These are phyloP conservation scores for Evernia prunastri DNA, from an alignment of 495 filamentous ascomycete species.

Conservation along the genomic window DNA sequence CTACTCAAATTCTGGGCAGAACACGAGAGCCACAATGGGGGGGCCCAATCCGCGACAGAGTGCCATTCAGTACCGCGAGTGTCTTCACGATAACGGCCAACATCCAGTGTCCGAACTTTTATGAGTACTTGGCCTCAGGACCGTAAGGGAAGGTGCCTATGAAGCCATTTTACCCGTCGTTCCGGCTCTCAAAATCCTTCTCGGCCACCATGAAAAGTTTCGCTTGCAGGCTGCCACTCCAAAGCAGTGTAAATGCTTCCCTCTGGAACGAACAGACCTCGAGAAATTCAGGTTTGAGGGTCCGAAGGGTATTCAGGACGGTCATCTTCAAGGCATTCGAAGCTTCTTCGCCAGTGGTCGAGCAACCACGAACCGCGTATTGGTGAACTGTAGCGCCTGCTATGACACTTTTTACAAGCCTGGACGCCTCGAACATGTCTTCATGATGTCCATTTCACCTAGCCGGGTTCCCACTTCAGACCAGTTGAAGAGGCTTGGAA, in stretches of 20 bases:
- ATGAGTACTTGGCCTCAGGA: not conserved
- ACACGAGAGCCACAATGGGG: not conserved
- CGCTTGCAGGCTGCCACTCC: not conserved
- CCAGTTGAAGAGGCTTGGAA: not conserved
- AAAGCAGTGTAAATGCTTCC: not conserved
- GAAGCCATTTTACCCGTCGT: not conserved
- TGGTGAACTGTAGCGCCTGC: not conserved
- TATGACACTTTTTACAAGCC: not conserved
- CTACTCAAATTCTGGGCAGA: not conserved
- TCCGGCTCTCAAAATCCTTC: not conserved
- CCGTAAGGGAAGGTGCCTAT: not conserved
- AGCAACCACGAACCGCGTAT: not conserved
- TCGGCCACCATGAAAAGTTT: not conserved
- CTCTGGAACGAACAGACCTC: not conserved
- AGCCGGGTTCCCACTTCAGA: not conserved
- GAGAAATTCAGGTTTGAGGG: not conserved
- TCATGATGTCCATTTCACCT: not conserved
- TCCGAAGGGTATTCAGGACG: not conserved
- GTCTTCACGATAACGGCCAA: not conserved
- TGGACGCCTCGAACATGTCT: not conserved
- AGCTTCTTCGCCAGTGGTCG: conserved; percentile 1
- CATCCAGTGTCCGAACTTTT: not conserved
- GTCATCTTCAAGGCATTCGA: not conserved
- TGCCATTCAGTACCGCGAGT: not conserved
- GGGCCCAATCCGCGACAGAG: not conserved